Conservation (phyloP, 306 rosid species). For the Fragaria nilgerrensis region DNA sequence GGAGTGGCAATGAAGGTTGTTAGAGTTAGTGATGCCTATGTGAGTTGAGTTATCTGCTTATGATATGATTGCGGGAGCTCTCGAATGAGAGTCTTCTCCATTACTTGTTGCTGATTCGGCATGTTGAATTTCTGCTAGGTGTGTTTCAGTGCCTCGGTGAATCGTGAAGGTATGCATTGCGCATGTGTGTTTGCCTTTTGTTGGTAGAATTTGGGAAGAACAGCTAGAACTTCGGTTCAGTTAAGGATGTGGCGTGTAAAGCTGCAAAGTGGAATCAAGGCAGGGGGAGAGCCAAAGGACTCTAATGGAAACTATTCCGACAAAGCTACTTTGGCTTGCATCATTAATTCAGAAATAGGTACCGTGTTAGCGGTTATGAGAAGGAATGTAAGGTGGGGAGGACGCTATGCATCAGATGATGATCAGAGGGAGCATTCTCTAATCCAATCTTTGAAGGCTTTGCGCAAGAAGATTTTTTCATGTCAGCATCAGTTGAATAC, state of each 20-base stretch:
- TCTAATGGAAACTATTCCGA: conserved; percentile 51
- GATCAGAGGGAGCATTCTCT: conserved; percentile 94
- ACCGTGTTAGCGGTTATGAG: conserved; percentile 96
- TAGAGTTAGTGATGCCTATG: neutral
- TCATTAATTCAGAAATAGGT: conserved; percentile 90
- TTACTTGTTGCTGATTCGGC: neutral
- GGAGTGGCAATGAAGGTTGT: neutral
- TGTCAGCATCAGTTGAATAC: conserved; percentile 90
- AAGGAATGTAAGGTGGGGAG: conserved; percentile 95
- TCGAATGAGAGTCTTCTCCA: neutral
- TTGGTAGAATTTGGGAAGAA: conserved; percentile 6
- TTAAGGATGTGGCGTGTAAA: conserved; percentile 63
- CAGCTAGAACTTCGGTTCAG: conserved; percentile 22
- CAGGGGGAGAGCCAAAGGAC: conserved; percentile 80
- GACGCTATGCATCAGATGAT: conserved; percentile 76
- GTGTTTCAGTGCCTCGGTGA: neutral
- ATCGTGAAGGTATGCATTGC: conserved; percentile 18
- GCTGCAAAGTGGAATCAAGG: conserved; percentile 66
- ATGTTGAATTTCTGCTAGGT: conserved; percentile 3
- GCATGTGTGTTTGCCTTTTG: neutral
- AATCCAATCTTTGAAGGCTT: conserved; percentile 80
- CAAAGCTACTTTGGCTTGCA: conserved; percentile 76
- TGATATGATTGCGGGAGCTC: neutral
- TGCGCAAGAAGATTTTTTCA: conserved; percentile 75
- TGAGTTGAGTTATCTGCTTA: neutral